Base-by-base conservation (phyloP, 2,329 filamentous ascomycete species). In the Phymatotrichopsis omnivora region DNA sequence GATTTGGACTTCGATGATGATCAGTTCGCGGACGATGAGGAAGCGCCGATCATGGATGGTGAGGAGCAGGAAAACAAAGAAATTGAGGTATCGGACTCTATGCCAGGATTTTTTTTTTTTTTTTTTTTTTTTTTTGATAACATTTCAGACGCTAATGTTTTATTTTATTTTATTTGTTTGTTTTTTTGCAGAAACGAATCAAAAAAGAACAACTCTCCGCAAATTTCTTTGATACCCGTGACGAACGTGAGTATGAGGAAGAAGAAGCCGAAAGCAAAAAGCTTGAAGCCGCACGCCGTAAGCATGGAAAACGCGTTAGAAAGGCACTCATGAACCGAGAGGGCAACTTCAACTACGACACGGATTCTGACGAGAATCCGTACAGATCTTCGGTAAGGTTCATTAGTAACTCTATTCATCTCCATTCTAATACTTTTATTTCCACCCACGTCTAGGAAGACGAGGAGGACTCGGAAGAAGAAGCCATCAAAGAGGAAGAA, bases 1-100 rank as follows among this genome's bases (percentile, higher is more conserved):
- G 76, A 78, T 55, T 72, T 82, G 56, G 78, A 82, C 58, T 80
- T 78, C 56, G 75, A 81, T 53, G 75, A 80, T 54, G 78, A 80
- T 55, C 70, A 75, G 45, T 82, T 82, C 58, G 73, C 75, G 23
- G 74, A 78, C 54, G 74, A 78, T 54, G 74, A 78, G 59, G 74
- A 76, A 56, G 65, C 68, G 45, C 62, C 58, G 14, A 62, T 75
- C 45, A 67, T 74, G 31, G 75, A 76, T 42, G 76, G 76, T 44
- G 73, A 79, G 45, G 75, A 79, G 40, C 76, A 80, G 44, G 71
- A 74, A 40, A 62, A 67, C 12, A 72, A 72, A 51, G 62, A 64
- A 16, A 69, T 70, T 4, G 69, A 57, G 36, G 56, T 58, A 57
- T 24, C n/a, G 35, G 31, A 23, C 23, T 27, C 22, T 35, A 12